Percentiles rank a stretch among this genome's conserved stretches.
phyloP scores from a whole-genome alignment of 2,329 filamentous ascomycete genomes.

The Penicillium italicum region DNA sequence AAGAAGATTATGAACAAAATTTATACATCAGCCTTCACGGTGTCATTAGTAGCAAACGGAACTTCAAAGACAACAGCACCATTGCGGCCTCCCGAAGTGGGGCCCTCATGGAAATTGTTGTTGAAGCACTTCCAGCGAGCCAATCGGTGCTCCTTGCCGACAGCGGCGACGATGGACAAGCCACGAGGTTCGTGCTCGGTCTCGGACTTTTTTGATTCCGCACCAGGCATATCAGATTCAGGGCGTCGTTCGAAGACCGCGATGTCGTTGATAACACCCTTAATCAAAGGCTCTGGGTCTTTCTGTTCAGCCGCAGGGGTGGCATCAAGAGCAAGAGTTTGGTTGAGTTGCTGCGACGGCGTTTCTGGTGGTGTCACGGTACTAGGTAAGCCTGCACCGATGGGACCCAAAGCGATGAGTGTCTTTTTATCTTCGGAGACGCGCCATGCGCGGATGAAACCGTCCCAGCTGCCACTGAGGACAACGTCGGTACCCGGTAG shows the following conservation, averaged over 20 bases:
- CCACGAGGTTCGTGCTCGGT: constrained; percentile 52
- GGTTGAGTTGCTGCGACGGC: constrained; percentile 35
- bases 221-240: constrained; percentile 24
- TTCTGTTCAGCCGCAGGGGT: constrained; percentile 21
- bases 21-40: constrained; percentile 22
- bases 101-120: constrained; percentile 37
- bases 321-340: constrained; percentile 30
- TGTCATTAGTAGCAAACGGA: constrained; percentile 41
- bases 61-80: constrained; percentile 87
- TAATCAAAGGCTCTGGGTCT: constrained; percentile 46
- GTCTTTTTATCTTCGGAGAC: constrained; percentile 77
- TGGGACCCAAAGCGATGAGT: constrained; percentile 67
- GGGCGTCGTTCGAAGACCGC: constrained; percentile 76
- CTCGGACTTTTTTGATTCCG: constrained; percentile 23
- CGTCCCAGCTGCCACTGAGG: constrained; percentile 92
- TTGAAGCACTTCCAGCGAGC: constrained; percentile 68
- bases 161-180: constrained; percentile 77
- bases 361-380: constrained; percentile 24
- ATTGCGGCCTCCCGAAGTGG: constrained; percentile 59
- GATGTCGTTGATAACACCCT: constrained; percentile 84
- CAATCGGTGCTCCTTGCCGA: constrained; percentile 80
- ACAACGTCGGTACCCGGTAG: constrained; percentile 89
- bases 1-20: constrained; percentile 13
- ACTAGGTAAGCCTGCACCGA: constrained; percentile 46
- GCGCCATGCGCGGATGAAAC: constrained; percentile 78